Base-by-base conservation (phyloP, 202 grass and related monocot species). In the Setaria italica region DNA sequence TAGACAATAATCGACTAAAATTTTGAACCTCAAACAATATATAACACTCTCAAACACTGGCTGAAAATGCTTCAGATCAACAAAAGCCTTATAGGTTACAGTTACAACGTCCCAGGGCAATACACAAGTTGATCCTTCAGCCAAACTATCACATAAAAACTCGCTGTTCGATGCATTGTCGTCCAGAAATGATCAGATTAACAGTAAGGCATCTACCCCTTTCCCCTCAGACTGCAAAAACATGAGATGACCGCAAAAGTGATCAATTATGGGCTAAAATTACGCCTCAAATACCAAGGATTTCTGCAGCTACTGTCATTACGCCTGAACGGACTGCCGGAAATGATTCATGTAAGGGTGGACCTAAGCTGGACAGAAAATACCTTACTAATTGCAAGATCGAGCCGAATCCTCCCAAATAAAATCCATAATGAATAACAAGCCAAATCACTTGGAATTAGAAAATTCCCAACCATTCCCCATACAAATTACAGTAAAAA, bases 81-180 rank as follows among this genome's bases (percentile, higher is more conserved):
- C 14, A 14, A 11, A 64, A 80, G n/a, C 58, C n/a, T 51, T 20
- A 34, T 74, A 45, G n/a, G 25, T 25, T 25, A 25, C 25, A 25
- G 58, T 43, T 64, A 37, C 54, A 72, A 34, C 12, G 42, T n/a
- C 41, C 71, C 51, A 34, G 21, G 15, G 16, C 7, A 37, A 80
- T 49, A 86, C 21, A 64, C 67, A 55, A 21, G 56, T 65, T 16
- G 14, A 25, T 25, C 20, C 39, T 74, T 54, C 56, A 76, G 45
- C 79, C 34, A 65, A 60, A 42, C 33, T 35, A 77, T 74, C 20
- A 16, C 56, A 50, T 65, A 84, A 47, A 72, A 82, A 67, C 16
- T 16, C 4, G 0, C 4, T 1, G 0, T 53, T 43, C 59, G 4
- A 77, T 43, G 16, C 53, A 76, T 60, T 60, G 41, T 20, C 21